Percentiles rank a stretch among this genome's conserved stretches.
Conservation (phyloP, 345 rosid genomes). For the Citrus australasica region DNA sequence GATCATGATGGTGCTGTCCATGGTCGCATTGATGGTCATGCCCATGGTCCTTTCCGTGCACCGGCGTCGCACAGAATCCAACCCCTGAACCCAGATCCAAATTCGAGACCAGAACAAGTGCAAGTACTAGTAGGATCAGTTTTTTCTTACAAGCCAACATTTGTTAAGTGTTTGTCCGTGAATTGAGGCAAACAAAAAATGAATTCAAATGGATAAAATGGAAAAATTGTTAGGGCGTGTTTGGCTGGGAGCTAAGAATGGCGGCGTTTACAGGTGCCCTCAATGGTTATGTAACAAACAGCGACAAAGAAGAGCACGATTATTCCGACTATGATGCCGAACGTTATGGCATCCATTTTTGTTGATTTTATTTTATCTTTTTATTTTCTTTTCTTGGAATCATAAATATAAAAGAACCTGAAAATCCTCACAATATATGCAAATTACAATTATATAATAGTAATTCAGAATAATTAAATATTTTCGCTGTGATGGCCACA, state of each 20-base stretch:
- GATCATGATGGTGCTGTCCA: constrained; percentile 27
- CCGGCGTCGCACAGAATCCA: constrained; percentile 44
- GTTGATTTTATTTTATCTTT: background rate
- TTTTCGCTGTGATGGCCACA: too few species aligned
- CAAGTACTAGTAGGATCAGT: constrained; percentile 2
- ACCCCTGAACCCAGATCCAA: constrained; percentile 50
- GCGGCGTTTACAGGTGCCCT: constrained; percentile 62
- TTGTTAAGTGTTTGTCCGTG: background rate
- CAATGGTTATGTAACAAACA: constrained; percentile 68
- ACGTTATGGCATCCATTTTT: constrained; percentile 60
- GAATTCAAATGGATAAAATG: background rate
- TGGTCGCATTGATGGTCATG: constrained; percentile 45
- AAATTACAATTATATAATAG: background rate
- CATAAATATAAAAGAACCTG: background rate
- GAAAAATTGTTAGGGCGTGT: background rate
- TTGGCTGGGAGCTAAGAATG: constrained; percentile 17
- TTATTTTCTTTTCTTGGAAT: background rate
- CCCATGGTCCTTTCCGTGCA: constrained; percentile 28
- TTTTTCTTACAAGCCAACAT: constrained; percentile 28
- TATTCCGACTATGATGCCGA: constrained; percentile 72
- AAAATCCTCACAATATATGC: background rate
- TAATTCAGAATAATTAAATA: too few species aligned
- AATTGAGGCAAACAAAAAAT: background rate
- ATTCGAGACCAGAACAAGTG: constrained; percentile 17
- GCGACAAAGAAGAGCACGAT: constrained; percentile 57